A percentile compares a stretch with the other conserved stretches of the same genome.
phyloP scores from a whole-genome alignment of 495 filamentous ascomycete species.

The Penicillium goetzii region DNA sequence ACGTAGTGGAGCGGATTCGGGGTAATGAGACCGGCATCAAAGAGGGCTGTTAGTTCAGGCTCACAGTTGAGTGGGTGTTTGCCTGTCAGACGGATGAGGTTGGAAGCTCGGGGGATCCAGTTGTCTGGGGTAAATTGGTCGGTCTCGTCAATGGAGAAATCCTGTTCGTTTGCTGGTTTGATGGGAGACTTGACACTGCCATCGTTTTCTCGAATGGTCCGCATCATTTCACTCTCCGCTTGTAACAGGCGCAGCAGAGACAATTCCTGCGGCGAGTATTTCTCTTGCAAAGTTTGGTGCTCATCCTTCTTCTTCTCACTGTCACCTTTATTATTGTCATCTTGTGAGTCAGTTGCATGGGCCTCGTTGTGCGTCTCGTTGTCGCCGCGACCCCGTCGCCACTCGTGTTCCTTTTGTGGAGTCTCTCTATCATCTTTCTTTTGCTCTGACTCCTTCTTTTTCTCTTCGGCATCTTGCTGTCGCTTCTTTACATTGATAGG shows the following conservation, averaged over 20 bases:
- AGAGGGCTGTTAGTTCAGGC: background rate
- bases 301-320: background rate
- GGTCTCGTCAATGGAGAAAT: background rate
- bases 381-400: constrained; percentile 2
- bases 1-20: constrained; percentile 9
- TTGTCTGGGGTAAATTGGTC: constrained; percentile 8
- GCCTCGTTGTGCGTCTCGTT: constrained; percentile 3
- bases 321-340: background rate
- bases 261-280: constrained; percentile 2
- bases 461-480: background rate
- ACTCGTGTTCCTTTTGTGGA: constrained; percentile 1
- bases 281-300: background rate
- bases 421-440: background rate
- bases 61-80: constrained; percentile 5
- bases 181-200: background rate
- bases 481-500: constrained; percentile 6
- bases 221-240: constrained; percentile 5
- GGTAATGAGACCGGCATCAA: constrained; percentile 5
- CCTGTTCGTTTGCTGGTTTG: background rate
- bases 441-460: background rate
- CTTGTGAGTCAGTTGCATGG: background rate
- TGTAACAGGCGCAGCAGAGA: background rate
- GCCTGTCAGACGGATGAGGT: constrained; percentile 4
- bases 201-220: background rate
- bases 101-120: constrained; percentile 1